Evolutionary conservation across 139 green algal species (phyloP).

Genomic region (Zygnema cylindricum): DNA sequence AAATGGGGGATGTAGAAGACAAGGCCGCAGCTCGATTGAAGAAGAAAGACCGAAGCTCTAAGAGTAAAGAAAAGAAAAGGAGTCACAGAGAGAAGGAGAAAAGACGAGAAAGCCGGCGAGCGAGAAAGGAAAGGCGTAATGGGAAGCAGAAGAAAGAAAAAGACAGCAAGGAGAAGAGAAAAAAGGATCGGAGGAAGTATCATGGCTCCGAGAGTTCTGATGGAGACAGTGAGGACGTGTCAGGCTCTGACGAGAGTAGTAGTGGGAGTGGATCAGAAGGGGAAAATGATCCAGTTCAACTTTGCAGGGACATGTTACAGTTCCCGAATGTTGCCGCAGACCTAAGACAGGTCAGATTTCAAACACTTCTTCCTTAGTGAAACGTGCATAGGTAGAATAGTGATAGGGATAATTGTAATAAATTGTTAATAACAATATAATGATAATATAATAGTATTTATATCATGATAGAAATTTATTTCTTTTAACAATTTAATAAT

Average conservation of each 20-base stretch:
- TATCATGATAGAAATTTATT: too few relatives aligned
- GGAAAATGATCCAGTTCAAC: neutral
- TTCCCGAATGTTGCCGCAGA: neutral
- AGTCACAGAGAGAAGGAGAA: conserved; percentile 2
- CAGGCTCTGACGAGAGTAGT: neutral
- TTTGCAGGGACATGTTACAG: neutral
- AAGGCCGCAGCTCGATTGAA: neutral
- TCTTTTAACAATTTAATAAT: too few relatives aligned
- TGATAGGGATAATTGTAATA: too few relatives aligned
- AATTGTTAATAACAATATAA: too few relatives aligned
- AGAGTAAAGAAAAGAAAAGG: neutral
- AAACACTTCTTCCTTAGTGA: too few relatives aligned
- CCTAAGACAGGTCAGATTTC: neutral
- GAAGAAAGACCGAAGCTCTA: neutral
- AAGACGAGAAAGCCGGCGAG: neutral
- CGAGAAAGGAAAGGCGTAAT: neutral
- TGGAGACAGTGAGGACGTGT: neutral
- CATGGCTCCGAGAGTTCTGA: neutral
- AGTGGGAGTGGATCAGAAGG: neutral
- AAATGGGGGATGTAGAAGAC: neutral
- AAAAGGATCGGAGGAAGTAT: neutral
- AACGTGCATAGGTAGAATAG: too few relatives aligned
- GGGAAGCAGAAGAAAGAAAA: conserved; percentile 10
- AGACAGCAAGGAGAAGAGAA: neutral
- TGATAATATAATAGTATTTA: too few relatives aligned